Percentiles rank a stretch among this genome's conserved stretches.
Evolutionary conservation across 2,329 filamentous ascomycete genomes (phyloP).

Genomic region (Mycocentrospora acerina): DNA sequence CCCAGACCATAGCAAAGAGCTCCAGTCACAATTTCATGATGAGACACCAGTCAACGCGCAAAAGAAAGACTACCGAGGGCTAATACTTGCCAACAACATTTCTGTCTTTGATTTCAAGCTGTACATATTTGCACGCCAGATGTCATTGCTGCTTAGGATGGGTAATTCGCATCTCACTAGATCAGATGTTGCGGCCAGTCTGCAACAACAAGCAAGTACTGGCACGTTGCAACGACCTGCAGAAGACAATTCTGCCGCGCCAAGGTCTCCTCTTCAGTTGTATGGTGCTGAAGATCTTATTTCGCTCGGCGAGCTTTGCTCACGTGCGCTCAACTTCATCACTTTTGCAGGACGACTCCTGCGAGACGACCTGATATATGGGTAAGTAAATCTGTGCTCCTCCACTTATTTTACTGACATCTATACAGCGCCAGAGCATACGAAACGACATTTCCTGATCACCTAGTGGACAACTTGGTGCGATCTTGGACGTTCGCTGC

Average conservation of each 20-base stretch:
- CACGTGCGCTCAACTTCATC: slow-evolving; percentile 80
- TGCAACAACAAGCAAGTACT: slow-evolving; percentile 29
- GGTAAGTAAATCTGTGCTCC: slow-evolving; percentile 43
- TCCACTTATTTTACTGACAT: slow-evolving; percentile 15
- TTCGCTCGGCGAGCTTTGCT: slow-evolving; percentile 83
- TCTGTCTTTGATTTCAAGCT: slow-evolving; percentile 94
- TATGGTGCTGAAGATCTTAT: slow-evolving; percentile 72
- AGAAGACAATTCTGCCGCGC: slow-evolving; percentile 35
- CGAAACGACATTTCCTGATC: slow-evolving; percentile 38
- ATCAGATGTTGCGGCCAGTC: slow-evolving; percentile 44
- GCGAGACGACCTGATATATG: slow-evolving; percentile 72
- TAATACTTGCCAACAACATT: slow-evolving; percentile 92
- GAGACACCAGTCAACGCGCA: slow-evolving; percentile 40
- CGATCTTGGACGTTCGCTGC: slow-evolving; percentile 77
- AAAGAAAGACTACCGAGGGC: slow-evolving; percentile 80
- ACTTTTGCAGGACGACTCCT: slow-evolving; percentile 77
- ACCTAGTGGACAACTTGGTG: slow-evolving; percentile 71
- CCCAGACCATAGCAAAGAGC: slow-evolving; percentile 8
- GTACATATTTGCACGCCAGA: slow-evolving; percentile 90
- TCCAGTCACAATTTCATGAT: slow-evolving; percentile 26
- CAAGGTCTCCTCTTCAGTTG: slow-evolving; percentile 15
- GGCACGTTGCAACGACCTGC: slow-evolving; percentile 27
- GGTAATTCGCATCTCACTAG: slow-evolving; percentile 62
- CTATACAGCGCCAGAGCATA: slow-evolving; percentile 34
- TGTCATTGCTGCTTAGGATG: slow-evolving; percentile 76